Conservation (phyloP, 192 early-diverging fungal genomes). For the Coemansia sp. region DNA sequence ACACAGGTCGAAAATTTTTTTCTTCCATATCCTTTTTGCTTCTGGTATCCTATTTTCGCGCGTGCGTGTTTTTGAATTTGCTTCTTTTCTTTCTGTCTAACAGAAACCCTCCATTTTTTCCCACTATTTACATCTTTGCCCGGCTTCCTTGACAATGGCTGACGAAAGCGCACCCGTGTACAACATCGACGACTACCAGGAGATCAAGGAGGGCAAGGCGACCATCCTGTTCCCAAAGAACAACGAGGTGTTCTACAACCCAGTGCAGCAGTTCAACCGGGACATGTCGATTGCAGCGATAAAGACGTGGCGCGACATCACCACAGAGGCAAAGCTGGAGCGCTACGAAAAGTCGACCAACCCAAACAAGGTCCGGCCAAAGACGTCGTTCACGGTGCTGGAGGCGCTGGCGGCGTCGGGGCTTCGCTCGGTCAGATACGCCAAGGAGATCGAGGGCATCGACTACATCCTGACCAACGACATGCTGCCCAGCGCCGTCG, state of each 20-base stretch:
- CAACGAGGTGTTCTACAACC: slow-evolving; percentile 98
- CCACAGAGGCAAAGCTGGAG: slow-evolving; percentile 60
- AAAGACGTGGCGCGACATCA: slow-evolving; percentile 82
- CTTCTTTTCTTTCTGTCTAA: neutral
- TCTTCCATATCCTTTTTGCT: neutral
- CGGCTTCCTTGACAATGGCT: slow-evolving; percentile 11
- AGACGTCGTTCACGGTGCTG: slow-evolving; percentile 60
- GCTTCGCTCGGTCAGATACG: slow-evolving; percentile 92
- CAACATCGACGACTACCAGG: slow-evolving; percentile 54
- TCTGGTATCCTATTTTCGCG: neutral
- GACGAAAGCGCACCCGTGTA: slow-evolving; percentile 24
- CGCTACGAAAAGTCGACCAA: slow-evolving; percentile 56
- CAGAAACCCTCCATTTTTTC: no score
- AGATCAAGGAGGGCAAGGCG: slow-evolving; percentile 73
- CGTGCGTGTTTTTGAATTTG: neutral
- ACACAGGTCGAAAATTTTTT: neutral
- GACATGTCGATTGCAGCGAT: slow-evolving; percentile 98
- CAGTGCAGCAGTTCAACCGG: slow-evolving; percentile 95
- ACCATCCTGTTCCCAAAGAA: slow-evolving; percentile 81
- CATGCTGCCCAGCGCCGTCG: slow-evolving; percentile 81
- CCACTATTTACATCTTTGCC: neutral
- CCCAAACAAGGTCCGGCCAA: slow-evolving; percentile 32
- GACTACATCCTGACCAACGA: slow-evolving; percentile 89
- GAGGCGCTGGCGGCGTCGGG: slow-evolving; percentile 96
- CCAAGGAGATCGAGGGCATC: slow-evolving; percentile 83